These are phyloP conservation scores for Triticum aestivum DNA, from an alignment of 176 grass and related monocot genomes.

Conservation along the genomic window IWGSC_CS_RefSeq_v2.1 NC_057803.1:616191722-616192221, in stretches of 20 bases:
- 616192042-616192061: neutral
- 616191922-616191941: neutral
- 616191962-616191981: neutral
- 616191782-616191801: neutral
- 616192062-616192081: neutral
- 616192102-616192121: neutral
- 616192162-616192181: neutral
- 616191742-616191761: neutral
- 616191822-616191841: neutral
- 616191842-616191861: neutral
- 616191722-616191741: neutral
- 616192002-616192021: neutral
- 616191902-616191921: too few species aligned
- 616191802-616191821: neutral
- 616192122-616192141: neutral
- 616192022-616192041: neutral
- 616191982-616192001: neutral
- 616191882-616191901: neutral
- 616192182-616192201: neutral
- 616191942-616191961: neutral
- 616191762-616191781: neutral
- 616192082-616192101: neutral
- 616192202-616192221: neutral
- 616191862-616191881: neutral
- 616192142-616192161: neutral